Evolutionary conservation across 345 rosid genomes (phyloP).

Genomic region (Heritiera fomes): DNA sequence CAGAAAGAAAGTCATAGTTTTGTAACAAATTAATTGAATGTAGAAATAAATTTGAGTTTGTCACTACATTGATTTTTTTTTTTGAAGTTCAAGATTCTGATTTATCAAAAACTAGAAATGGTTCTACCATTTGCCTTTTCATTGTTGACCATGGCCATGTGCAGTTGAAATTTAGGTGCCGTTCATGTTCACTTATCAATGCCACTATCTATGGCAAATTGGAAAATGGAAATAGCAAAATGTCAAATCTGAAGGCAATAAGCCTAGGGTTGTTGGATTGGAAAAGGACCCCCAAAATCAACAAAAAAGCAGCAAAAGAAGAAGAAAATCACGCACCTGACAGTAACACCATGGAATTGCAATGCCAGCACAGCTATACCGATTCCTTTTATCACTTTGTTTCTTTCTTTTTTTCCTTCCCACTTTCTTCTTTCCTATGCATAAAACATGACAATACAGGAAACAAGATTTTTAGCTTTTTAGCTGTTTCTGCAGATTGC

Average conservation of each 20-base stretch:
- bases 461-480: neutral
- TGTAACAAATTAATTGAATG: neutral
- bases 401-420: neutral
- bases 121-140: neutral
- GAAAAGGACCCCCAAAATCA: constrained; percentile 11
- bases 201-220: constrained; percentile 1
- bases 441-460: constrained; percentile 7
- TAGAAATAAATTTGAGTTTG: neutral
- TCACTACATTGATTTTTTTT: neutral
- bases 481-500: neutral
- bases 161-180: constrained; percentile 4
- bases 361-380: neutral
- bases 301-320: neutral
- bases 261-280: neutral
- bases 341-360: constrained; percentile 18
- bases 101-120: neutral
- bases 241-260: neutral
- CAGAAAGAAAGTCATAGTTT: neutral
- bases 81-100: neutral
- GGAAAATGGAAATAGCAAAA: neutral
- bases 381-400: neutral
- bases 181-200: neutral
- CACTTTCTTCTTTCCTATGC: neutral
- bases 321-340: neutral
- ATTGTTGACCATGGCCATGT: constrained; percentile 5